Evolutionary conservation across 805 yeast genomes (phyloP), one percentile per base, ranked within the genome.

Genomic region (Metschnikowia sp.): DNA sequence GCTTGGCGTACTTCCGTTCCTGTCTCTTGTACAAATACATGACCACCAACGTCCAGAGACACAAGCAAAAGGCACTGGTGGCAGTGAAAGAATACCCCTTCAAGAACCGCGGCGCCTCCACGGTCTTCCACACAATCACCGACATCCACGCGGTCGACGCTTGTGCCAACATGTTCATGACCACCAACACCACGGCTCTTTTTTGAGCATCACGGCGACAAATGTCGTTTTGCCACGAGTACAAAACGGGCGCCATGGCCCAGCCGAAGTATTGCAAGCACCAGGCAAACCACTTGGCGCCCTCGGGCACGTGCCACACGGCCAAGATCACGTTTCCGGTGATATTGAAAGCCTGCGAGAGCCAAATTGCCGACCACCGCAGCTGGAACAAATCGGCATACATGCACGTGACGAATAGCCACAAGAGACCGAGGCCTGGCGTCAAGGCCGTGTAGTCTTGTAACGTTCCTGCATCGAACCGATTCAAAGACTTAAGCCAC

Each of bases 251-350:
- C 2, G 85, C 81, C 61, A 78, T 78, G 13, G 86, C 78, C 75
- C 84, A 82, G 11, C 82, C 78, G 61, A 79, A 79, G 57, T 81
- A 82, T 18, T 78, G 80, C 41, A 77, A 69, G 56, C 81, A 69
- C 60, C 78, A 82, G 0, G 82, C 87, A 67, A 75, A 80, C 86
- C 86, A 81, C 62, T 82, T 81, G 12, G 86, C 81, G n/a, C 69
- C 49, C 36, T 69, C 69, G 0, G 82, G 72, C 29, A 82, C 79
- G 52, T 81, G 63, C 87, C 87, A 82, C 38, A 74, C 75, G 6
- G 83, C 82, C 53, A 82, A 64, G 22, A 82, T 66, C 0, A 70
- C 69, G 58, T 81, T 79, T 11, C 85, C 83, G 7, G 75, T 57
- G 28, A 79, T 65, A 54, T 80, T 81, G 71, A 82, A 74, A 0